Percentiles rank a stretch among this genome's conserved stretches.
phyloP scores from a whole-genome alignment of 2,329 filamentous ascomycete genomes.

The Colletotrichum limetticola region DNA sequence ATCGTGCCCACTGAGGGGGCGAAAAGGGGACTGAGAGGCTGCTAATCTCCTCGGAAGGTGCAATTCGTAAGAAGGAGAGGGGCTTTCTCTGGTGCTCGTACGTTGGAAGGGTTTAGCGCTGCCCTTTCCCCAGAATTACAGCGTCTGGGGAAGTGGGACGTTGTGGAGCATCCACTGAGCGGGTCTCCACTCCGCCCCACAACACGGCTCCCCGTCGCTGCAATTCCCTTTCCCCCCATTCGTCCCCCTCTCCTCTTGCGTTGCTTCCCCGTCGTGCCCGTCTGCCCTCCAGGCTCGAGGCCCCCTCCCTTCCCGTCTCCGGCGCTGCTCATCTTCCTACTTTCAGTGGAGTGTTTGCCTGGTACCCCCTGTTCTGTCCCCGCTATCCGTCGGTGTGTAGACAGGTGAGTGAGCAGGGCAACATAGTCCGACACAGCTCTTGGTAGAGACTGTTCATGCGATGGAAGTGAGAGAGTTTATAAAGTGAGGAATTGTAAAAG shows the following conservation, averaged over 20 bases:
- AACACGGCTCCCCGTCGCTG: not conserved
- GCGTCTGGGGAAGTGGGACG: slow-evolving; percentile 37
- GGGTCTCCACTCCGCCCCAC: slow-evolving; percentile 23
- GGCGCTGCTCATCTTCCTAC: not conserved
- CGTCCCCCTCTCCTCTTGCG: not conserved
- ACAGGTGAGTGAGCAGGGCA: not conserved
- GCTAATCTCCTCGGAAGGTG: no score
- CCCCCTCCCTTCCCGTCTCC: not conserved
- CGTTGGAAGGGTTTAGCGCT: slow-evolving; percentile 25
- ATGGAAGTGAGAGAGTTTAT: not conserved
- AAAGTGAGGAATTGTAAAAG: not conserved
- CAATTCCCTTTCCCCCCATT: not conserved
- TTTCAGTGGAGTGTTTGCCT: not conserved
- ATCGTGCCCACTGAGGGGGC: slow-evolving; percentile 24
- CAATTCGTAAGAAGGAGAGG: not conserved
- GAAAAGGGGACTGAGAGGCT: not conserved
- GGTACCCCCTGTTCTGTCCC: not conserved
- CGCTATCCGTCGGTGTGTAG: not conserved
- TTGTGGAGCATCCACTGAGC: not conserved
- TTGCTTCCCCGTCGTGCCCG: not conserved
- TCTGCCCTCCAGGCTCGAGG: no score
- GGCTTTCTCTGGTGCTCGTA: not conserved
- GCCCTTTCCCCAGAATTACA: slow-evolving; percentile 34
- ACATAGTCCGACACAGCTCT: not conserved
- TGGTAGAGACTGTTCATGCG: not conserved